A percentile compares a stretch with the other conserved stretches of the same genome.
Evolutionary conservation across 2,329 filamentous ascomycete species (phyloP).

Genomic region (Colletotrichum euphorbiae): DNA sequence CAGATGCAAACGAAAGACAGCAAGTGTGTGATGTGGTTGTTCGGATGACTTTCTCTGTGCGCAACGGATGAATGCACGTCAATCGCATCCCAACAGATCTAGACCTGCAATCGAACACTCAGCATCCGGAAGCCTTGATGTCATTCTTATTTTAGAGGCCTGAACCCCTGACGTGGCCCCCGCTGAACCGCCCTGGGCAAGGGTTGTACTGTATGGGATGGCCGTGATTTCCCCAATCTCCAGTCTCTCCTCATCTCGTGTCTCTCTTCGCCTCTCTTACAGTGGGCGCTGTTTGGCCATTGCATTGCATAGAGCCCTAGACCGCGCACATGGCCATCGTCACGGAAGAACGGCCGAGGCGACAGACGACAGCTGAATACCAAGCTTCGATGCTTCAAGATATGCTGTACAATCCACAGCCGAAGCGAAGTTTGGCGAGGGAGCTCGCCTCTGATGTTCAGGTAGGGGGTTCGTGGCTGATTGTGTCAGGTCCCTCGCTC

Average conservation of each 20-base stretch:
- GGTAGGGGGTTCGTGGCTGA: slow-evolving; percentile 11
- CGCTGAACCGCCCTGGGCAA: slow-evolving; percentile 16
- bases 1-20: no score
- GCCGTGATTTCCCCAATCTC: slow-evolving; percentile 2
- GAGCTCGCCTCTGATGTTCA: not conserved
- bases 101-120: slow-evolving; percentile 18
- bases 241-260: slow-evolving; percentile 1
- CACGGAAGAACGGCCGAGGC: not conserved
- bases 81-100: slow-evolving; percentile 6
- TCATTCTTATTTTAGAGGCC: slow-evolving; percentile 27
- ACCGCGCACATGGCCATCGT: not conserved
- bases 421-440: not conserved
- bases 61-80: not conserved
- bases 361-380: not conserved
- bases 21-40: not conserved
- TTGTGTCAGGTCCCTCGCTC: slow-evolving; percentile 10
- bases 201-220: not conserved
- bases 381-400: not conserved
- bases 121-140: no score
- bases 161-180: slow-evolving; percentile 15
- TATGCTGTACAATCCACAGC: not conserved
- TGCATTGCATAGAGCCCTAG: slow-evolving; percentile 5
- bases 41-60: not conserved
- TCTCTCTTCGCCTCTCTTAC: not conserved
- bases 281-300: slow-evolving; percentile 6